These are phyloP conservation scores for Backusella parvicylindrica DNA, from an alignment of 192 early-diverging fungal genomes.

Conservation along the genomic window DNA sequence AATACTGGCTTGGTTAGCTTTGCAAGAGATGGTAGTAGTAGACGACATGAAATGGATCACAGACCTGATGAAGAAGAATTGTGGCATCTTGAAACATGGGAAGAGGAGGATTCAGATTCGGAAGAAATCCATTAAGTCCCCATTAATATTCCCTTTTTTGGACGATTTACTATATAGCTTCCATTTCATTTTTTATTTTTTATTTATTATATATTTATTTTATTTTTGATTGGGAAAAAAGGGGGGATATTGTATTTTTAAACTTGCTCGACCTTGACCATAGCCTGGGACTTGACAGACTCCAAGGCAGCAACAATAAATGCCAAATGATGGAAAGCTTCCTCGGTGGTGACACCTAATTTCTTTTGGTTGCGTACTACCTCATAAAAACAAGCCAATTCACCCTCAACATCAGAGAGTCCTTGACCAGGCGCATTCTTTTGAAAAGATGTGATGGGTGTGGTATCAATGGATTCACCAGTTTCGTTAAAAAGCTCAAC, in stretches of 20 bases:
- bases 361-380: constrained; percentile 11
- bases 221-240: background rate
- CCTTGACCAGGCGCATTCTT: constrained; percentile 1
- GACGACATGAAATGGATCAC: background rate
- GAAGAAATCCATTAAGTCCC: background rate
- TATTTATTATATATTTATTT: background rate
- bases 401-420: constrained; percentile 35
- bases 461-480: constrained; percentile 9
- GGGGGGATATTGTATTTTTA: background rate
- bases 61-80: constrained; percentile 8
- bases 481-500: constrained; percentile 15
- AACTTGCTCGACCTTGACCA: constrained; percentile 2
- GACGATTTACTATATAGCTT: no score
- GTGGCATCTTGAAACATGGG: background rate
- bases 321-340: constrained; percentile 36
- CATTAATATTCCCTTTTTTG: no score
- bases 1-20: background rate
- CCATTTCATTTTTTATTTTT: background rate
- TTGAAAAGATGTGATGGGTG: background rate
- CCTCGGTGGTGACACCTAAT: constrained; percentile 19
- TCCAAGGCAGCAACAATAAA: constrained; percentile 32
- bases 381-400: constrained; percentile 24
- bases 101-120: background rate
- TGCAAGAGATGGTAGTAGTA: background rate
- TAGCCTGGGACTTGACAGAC: constrained; percentile 18